phyloP scores from a whole-genome alignment of 306 rosid genomes.

The Glycine latifolia region DNA sequence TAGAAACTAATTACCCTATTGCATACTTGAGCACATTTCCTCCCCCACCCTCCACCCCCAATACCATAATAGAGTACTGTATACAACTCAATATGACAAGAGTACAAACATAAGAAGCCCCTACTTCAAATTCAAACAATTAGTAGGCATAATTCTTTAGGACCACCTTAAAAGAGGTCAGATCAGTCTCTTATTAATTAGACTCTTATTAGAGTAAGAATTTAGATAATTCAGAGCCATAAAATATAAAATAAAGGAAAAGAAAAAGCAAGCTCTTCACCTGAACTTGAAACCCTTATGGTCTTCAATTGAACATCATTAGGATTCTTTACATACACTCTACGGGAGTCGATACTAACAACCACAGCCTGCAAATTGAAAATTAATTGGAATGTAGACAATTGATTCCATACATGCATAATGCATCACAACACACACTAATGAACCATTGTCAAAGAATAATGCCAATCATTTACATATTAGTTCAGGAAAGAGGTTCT shows the following conservation, averaged over 20 bases:
- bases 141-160: neutral
- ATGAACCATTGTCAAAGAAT: constrained; percentile 33
- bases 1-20: neutral
- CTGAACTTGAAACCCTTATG: constrained; percentile 63
- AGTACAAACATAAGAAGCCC: too few species aligned
- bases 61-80: neutral
- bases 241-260: neutral
- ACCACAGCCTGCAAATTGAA: constrained; percentile 83
- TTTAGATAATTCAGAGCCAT: constrained; percentile 1
- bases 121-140: too few species aligned
- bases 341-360: constrained; percentile 92
- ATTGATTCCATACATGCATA: constrained; percentile 14
- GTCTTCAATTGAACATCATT: constrained; percentile 79
- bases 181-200: neutral
- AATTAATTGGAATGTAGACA: constrained; percentile 19
- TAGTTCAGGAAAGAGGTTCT: constrained; percentile 26
- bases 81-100: neutral
- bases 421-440: neutral
- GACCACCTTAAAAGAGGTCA: constrained; percentile 1
- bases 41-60: neutral
- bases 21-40: neutral
- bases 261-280: constrained; percentile 51
- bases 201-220: too few species aligned
- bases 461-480: neutral
- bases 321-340: constrained; percentile 74